Conservation (phyloP, 176 grass and related monocot genomes). For the Cenchrus americanus region DNA sequence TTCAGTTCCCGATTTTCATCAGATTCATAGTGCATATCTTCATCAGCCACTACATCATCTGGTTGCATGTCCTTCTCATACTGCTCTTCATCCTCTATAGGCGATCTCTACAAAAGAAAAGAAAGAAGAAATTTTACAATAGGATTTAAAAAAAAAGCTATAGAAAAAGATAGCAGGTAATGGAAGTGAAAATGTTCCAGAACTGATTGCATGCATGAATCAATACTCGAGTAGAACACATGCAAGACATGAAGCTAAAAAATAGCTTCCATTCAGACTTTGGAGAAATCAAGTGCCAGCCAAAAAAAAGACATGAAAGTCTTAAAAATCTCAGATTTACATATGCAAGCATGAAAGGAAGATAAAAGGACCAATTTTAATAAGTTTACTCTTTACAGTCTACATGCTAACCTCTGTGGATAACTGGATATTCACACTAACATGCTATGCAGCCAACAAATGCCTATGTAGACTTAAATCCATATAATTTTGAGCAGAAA, state of each 20-base stretch:
- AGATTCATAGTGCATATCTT: constrained; percentile 70
- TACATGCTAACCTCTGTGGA: not conserved
- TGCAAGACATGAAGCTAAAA: constrained; percentile 26
- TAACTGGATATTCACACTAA: not conserved
- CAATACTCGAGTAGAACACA: not conserved
- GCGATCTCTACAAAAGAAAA: constrained; percentile 63
- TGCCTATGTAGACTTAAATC: constrained; percentile 2
- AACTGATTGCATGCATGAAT: constrained; percentile 10
- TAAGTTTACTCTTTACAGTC: not conserved
- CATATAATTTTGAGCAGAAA: constrained; percentile 17
- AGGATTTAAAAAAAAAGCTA: constrained; percentile 1
- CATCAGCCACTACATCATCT: constrained; percentile 72
- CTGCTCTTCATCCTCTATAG: constrained; percentile 65
- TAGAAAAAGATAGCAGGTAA: constrained; percentile 15
- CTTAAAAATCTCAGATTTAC: constrained; percentile 26
- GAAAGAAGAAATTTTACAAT: constrained; percentile 4
- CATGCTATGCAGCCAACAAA: not conserved
- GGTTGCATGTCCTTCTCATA: constrained; percentile 75
- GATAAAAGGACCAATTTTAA: not conserved
- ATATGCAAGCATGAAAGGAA: not conserved
- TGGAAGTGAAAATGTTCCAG: constrained; percentile 19
- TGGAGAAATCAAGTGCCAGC: too few relatives aligned
- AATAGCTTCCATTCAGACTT: not conserved
- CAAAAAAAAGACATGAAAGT: not conserved
- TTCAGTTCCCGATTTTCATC: constrained; percentile 80